Percentiles rank a stretch among this genome's conserved stretches.
Evolutionary conservation across 108 stramenopile species (phyloP).

Genomic region (Bacterosira constricta): DNA sequence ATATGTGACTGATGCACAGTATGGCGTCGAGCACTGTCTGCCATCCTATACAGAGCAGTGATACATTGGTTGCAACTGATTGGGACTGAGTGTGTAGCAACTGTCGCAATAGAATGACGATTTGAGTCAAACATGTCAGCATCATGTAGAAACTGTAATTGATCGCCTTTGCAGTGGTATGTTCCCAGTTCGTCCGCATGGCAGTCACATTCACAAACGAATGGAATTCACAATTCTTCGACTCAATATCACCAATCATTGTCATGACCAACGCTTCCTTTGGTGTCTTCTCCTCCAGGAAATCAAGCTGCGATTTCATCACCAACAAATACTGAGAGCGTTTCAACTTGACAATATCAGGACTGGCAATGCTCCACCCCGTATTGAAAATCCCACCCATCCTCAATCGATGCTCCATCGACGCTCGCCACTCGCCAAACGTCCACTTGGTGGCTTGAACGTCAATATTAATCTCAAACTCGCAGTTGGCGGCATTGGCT

Average conservation of each 20-base stretch:
- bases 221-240: conserved; percentile 70
- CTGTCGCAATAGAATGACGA: conserved; percentile 86
- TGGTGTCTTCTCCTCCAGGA: conserved; percentile 40
- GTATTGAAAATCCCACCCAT: conserved; percentile 45
- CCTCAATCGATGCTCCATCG: conserved; percentile 46
- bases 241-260: conserved; percentile 70
- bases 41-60: conserved; percentile 86
- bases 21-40: conserved; percentile 93
- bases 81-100: conserved; percentile 84
- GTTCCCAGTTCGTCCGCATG: conserved; percentile 85
- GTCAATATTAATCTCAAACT: conserved; percentile 79
- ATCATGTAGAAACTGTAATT: conserved; percentile 93
- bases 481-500: conserved; percentile 72
- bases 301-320: conserved; percentile 40
- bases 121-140: conserved; percentile 87
- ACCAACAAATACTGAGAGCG: conserved; percentile 34
- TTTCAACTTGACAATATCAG: conserved; percentile 25
- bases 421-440: conserved; percentile 66
- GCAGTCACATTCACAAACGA: conserved; percentile 82
- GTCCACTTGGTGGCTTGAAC: conserved; percentile 68
- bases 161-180: conserved; percentile 83
- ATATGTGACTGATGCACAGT: conserved; percentile 86
- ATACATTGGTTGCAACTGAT: conserved; percentile 81
- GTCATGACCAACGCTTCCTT: conserved; percentile 74
- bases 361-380: conserved; percentile 1